Evolutionary conservation across 1,284 basidiomycete species (phyloP).

Genomic region (Coniferiporia weirii): DNA sequence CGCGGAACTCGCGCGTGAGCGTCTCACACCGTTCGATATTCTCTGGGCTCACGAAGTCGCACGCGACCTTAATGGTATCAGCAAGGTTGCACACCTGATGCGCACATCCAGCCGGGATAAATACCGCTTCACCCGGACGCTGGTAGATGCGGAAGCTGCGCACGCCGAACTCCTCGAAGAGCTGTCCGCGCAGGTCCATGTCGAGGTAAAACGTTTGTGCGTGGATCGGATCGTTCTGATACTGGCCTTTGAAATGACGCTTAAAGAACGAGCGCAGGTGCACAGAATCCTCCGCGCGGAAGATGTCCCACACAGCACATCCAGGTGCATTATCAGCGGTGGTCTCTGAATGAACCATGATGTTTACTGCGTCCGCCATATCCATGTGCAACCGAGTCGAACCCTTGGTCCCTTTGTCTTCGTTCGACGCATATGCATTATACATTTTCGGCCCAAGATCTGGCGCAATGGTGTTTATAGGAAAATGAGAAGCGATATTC

Average conservation of each 20-base stretch:
- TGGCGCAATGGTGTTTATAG: constrained; percentile 75
- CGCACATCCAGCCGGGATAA: constrained; percentile 94
- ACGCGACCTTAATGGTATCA: constrained; percentile 94
- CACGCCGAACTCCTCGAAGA: constrained; percentile 67
- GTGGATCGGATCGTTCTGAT: constrained; percentile 82
- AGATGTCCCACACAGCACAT: constrained; percentile 91
- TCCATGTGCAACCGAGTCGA: constrained; percentile 93
- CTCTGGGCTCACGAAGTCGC: constrained; percentile 93
- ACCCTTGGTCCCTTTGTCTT: constrained; percentile 63
- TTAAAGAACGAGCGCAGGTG: constrained; percentile 71
- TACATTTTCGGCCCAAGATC: constrained; percentile 89
- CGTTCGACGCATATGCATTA: constrained; percentile 65
- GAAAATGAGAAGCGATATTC: constrained; percentile 88
- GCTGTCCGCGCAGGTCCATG: constrained; percentile 55
- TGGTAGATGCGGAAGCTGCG: constrained; percentile 84
- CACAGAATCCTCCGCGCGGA: constrained; percentile 77
- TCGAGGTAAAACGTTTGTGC: constrained; percentile 87
- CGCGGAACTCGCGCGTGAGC: constrained; percentile 84
- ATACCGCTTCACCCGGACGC: constrained; percentile 87
- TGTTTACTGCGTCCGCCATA: constrained; percentile 91
- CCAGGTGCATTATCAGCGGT: constrained; percentile 65
- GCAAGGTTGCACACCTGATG: constrained; percentile 84
- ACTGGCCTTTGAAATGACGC: constrained; percentile 47
- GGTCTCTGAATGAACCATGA: constrained; percentile 75
- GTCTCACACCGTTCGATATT: constrained; percentile 82